These are phyloP conservation scores for Stemphylium vesicarium DNA, from an alignment of 2,329 filamentous ascomycete species.

Conservation along the genomic window DNA sequence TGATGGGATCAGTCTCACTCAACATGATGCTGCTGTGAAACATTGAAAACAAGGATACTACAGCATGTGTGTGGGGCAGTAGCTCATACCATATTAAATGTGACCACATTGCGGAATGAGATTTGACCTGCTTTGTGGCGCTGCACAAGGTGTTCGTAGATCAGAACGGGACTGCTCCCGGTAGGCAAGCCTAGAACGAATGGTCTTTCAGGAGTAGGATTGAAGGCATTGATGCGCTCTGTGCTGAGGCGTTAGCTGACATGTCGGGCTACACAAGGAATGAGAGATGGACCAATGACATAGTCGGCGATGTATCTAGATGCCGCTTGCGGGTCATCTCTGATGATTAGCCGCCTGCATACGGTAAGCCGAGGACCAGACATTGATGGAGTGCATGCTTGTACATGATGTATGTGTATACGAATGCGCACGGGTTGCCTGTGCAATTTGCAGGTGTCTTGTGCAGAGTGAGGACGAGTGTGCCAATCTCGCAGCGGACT, in stretches of 20 bases:
- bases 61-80: slow-evolving; percentile 14
- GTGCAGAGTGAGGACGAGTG: slow-evolving; percentile 2
- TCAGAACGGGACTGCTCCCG: slow-evolving; percentile 77
- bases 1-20: slow-evolving; percentile 45
- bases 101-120: slow-evolving; percentile 87
- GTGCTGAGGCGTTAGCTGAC: slow-evolving; percentile 34
- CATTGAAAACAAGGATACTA: slow-evolving; percentile 21
- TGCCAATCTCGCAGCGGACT: slow-evolving; percentile 4
- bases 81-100: slow-evolving; percentile 80
- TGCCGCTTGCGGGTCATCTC: slow-evolving; percentile 71
- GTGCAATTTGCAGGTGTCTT: slow-evolving; percentile 4
- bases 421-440: slow-evolving; percentile 8
- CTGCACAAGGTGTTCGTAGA: slow-evolving; percentile 78
- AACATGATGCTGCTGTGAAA: slow-evolving; percentile 26
- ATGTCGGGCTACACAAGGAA: slow-evolving; percentile 23
- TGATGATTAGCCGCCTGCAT: slow-evolving; percentile 81
- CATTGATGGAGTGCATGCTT: slow-evolving; percentile 29
- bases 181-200: slow-evolving; percentile 86
- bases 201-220: slow-evolving; percentile 72
- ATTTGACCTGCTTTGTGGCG: slow-evolving; percentile 75
- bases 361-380: slow-evolving; percentile 35
- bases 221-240: slow-evolving; percentile 80
- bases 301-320: slow-evolving; percentile 82
- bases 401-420: slow-evolving; percentile 35
- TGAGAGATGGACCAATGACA: slow-evolving; percentile 66